Evolutionary conservation across 148 eudicot species (phyloP).

Genomic region (Talinum fruticosum): DNA sequence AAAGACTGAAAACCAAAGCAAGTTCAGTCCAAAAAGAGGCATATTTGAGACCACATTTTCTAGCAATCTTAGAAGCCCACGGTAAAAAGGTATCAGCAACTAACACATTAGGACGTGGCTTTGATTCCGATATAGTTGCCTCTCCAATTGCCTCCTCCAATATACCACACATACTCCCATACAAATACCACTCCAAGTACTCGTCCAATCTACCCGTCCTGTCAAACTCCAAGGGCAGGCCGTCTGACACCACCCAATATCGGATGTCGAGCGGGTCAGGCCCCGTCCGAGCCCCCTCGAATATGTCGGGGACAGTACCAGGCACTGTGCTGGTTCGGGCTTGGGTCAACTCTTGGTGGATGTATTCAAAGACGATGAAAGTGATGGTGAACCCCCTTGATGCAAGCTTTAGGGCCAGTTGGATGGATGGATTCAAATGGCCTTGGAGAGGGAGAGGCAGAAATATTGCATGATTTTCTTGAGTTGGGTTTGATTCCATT

Average conservation of each 20-base stretch:
- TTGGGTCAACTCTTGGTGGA: constrained; percentile 44
- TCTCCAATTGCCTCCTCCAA: constrained; percentile 38
- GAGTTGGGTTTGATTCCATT: constrained; percentile 16
- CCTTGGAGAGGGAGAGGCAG: constrained; percentile 57
- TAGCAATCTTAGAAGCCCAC: constrained; percentile 55
- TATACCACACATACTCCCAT: constrained; percentile 45
- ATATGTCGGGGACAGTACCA: constrained; percentile 40
- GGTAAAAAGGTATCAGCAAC: constrained; percentile 68
- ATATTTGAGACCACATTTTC: constrained; percentile 45
- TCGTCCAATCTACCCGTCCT: constrained; percentile 22
- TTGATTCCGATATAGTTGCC: constrained; percentile 21
- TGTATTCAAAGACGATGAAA: constrained; percentile 54
- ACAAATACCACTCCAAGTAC: constrained; percentile 44
- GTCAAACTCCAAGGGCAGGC: constrained; percentile 29
- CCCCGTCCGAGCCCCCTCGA: constrained; percentile 36
- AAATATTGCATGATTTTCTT: constrained; percentile 43
- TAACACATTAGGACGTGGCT: constrained; percentile 36
- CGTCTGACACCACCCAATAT: constrained; percentile 28
- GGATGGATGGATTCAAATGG: constrained; percentile 54
- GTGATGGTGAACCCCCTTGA: constrained; percentile 62
- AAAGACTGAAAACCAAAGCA: constrained; percentile 55
- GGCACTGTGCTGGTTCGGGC: constrained; percentile 25
- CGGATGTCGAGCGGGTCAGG: constrained; percentile 25
- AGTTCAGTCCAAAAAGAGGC: constrained; percentile 77
- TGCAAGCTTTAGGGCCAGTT: constrained; percentile 64